Conservation (phyloP, 768 basidiomycete species). For the Trametes cingulata region DNA sequence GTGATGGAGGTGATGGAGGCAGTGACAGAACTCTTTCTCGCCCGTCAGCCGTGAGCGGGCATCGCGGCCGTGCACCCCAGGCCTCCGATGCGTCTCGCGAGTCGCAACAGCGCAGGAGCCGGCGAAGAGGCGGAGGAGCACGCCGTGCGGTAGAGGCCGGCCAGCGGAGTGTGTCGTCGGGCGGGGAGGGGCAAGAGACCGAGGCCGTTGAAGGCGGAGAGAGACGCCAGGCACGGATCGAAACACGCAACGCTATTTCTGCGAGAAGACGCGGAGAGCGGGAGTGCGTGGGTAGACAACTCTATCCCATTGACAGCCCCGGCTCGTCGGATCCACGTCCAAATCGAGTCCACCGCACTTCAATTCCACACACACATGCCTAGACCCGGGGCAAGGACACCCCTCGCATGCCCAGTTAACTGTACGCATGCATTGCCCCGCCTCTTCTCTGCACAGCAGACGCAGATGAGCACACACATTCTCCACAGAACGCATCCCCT, state of each 20-base stretch:
- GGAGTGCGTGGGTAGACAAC: background rate
- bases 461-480: too few species aligned
- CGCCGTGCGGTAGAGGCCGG: background rate
- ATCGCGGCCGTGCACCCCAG: background rate
- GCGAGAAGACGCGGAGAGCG: background rate
- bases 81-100: too few species aligned
- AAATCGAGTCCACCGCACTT: background rate
- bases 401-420: too few species aligned
- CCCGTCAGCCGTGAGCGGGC: conserved; percentile 3
- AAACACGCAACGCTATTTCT: background rate
- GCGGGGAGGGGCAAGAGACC: too few species aligned
- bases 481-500: too few species aligned
- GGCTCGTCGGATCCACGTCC: background rate
- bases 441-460: too few species aligned
- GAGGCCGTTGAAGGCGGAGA: too few species aligned
- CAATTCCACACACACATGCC: background rate
- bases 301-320: too few species aligned
- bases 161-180: background rate
- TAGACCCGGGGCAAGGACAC: background rate
- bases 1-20: background rate
- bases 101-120: too few species aligned
- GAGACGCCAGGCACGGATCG: conserved; percentile 1
- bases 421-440: too few species aligned
- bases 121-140: too few species aligned
- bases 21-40: conserved; percentile 4